Evolutionary conservation across 805 yeast genomes (phyloP).

Genomic region (Starmerella scarabaei): DNA sequence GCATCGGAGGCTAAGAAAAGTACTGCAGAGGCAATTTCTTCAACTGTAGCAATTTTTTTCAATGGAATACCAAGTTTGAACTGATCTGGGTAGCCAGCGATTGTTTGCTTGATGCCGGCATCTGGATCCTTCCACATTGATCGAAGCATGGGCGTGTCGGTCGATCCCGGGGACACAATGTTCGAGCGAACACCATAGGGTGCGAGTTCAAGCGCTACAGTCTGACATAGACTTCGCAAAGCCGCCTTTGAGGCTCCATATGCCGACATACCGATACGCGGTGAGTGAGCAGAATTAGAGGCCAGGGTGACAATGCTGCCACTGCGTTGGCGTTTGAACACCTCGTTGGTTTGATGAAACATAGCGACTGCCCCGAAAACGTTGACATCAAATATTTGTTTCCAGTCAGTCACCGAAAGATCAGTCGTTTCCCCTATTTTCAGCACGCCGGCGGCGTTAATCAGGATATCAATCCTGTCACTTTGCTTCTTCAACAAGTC

Average conservation of each 20-base stretch:
- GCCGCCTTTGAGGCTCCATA: conserved; percentile 17
- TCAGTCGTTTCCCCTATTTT: conserved; percentile 8
- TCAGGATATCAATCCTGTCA: conserved; percentile 6
- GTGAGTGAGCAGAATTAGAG: conserved; percentile 14
- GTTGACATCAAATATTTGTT: conserved; percentile 10
- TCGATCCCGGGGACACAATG: conserved; percentile 15
- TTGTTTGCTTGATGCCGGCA: conserved; percentile 1
- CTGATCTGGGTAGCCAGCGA: conserved; percentile 12
- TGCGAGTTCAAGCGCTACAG: conserved; percentile 14
- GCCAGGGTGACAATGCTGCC: conserved; percentile 12
- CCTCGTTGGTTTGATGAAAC: conserved; percentile 5
- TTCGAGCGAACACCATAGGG: conserved; percentile 12
- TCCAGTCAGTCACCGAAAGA: conserved; percentile 5
- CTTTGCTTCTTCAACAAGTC: not conserved
- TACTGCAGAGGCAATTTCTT: conserved; percentile 7
- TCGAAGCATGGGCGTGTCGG: conserved; percentile 14
- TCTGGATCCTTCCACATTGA: conserved; percentile 7
- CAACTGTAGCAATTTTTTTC: conserved; percentile 9
- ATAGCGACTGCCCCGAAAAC: conserved; percentile 12
- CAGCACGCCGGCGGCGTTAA: conserved; percentile 14
- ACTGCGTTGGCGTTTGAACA: conserved; percentile 3
- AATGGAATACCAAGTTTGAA: conserved; percentile 15
- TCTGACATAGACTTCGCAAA: conserved; percentile 6
- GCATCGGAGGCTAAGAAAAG: conserved; percentile 15
- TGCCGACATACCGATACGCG: conserved; percentile 16